A percentile compares a stretch with the other conserved stretches of the same genome.
These are phyloP conservation scores for Microthlaspi erraticum DNA, from an alignment of 345 rosid genomes.

Conservation along the genomic window DNA sequence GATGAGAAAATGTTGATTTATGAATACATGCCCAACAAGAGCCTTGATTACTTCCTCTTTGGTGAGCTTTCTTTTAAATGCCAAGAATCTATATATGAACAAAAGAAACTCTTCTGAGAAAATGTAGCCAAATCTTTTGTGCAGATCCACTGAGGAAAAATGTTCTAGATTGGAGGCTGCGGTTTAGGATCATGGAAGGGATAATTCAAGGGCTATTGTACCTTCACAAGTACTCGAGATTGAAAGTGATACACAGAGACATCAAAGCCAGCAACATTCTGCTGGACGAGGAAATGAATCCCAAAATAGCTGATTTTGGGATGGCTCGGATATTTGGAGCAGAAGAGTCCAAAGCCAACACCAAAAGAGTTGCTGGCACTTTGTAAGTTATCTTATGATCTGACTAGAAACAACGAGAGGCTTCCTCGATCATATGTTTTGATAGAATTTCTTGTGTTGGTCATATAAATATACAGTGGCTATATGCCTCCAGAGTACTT, in stretches of 20 bases:
- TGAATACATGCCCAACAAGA: conserved; percentile 47
- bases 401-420: too few relatives aligned
- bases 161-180: conserved; percentile 41
- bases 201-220: conserved; percentile 62
- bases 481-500: conserved; percentile 57
- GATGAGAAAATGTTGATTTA: conserved; percentile 46
- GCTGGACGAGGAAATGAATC: conserved; percentile 53
- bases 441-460: too few relatives aligned
- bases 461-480: conserved; percentile 39
- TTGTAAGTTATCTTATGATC: conserved; percentile 48
- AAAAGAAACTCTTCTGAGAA: too few relatives aligned
- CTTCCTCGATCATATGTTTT: too few relatives aligned
- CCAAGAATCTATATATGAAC: too few relatives aligned
- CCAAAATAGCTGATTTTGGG: conserved; percentile 60
- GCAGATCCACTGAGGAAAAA: conserved; percentile 46
- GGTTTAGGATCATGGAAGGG: conserved; percentile 51
- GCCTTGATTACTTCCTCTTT: conserved; percentile 47
- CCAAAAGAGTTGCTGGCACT: conserved; percentile 52
- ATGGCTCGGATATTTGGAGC: conserved; percentile 59
- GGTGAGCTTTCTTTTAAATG: too few relatives aligned
- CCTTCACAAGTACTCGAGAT: conserved; percentile 57
- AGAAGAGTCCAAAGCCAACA: conserved; percentile 49
- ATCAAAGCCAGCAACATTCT: conserved; percentile 58
- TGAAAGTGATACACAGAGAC: conserved; percentile 59
- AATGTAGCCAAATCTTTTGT: background rate